phyloP scores from a whole-genome alignment of 73 alveolate genomes.

The Tetrahymena malaccensis region DNA sequence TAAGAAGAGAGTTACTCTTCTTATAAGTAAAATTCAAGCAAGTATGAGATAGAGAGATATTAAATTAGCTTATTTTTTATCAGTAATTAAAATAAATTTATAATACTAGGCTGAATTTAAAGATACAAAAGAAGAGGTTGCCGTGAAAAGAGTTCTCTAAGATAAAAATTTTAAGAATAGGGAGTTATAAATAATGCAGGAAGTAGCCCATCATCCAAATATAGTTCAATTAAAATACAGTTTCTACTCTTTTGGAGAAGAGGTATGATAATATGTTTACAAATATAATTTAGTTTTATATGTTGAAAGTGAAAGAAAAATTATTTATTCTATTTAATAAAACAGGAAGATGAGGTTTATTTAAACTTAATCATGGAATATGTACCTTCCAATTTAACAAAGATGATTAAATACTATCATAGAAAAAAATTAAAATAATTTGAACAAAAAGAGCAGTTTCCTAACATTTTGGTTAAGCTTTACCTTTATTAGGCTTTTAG shows the following conservation, averaged over 20 bases:
- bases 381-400: conserved; percentile 59
- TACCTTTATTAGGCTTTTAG: conserved; percentile 64
- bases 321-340: background rate
- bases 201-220: conserved; percentile 56
- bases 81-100: background rate
- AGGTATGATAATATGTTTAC: background rate
- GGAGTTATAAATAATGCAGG: conserved; percentile 56
- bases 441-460: conserved; percentile 46
- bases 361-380: conserved; percentile 72
- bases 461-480: conserved; percentile 50
- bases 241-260: conserved; percentile 60
- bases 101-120: conserved; percentile 11
- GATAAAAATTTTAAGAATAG: conserved; percentile 69
- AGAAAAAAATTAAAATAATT: conserved; percentile 38
- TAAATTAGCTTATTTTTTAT: background rate
- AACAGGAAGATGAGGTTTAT: conserved; percentile 52
- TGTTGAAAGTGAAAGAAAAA: background rate
- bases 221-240: conserved; percentile 46
- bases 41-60: background rate
- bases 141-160: conserved; percentile 67
- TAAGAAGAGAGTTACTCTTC: no score
- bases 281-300: no score
- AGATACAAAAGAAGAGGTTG: conserved; percentile 73
- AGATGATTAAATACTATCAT: background rate
- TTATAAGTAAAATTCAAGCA: background rate